phyloP scores from a whole-genome alignment of 225 moss, liverwort and hornwort species.

The Asterella californica region DNA sequence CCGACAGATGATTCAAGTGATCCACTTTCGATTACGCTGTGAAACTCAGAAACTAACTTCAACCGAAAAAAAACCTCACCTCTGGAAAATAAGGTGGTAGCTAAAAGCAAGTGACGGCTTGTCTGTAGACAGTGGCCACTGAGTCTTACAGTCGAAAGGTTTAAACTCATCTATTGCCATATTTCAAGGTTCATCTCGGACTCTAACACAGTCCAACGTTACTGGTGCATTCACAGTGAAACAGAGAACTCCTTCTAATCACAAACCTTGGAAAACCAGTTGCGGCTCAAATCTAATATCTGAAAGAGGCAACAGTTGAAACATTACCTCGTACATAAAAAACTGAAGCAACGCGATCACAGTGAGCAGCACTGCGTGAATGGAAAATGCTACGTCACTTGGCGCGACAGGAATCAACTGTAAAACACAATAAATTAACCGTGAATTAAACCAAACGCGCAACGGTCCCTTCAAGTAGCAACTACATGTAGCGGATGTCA shows the following conservation, averaged over 20 bases:
- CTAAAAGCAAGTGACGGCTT: not conserved
- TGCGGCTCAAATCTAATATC: not conserved
- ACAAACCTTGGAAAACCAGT: too few species aligned
- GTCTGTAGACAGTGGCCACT: not conserved
- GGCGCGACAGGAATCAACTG: constrained; percentile 90
- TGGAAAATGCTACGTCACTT: constrained; percentile 94
- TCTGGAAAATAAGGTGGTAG: not conserved
- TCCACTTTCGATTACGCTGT: not conserved
- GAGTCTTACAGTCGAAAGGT: too few species aligned
- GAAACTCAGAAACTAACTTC: not conserved
- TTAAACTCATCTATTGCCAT: too few species aligned
- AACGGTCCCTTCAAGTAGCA: too few species aligned
- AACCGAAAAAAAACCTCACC: not conserved
- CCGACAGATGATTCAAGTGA: not conserved
- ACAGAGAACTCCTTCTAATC: too few species aligned
- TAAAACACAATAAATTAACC: not conserved
- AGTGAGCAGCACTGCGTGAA: constrained; percentile 82
- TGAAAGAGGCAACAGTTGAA: not conserved
- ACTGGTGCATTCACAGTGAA: too few species aligned
- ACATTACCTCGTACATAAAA: constrained; percentile 60
- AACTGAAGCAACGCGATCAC: constrained; percentile 52
- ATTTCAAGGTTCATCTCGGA: not conserved
- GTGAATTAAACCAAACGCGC: not conserved
- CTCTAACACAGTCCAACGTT: not conserved
- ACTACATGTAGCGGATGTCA: too few species aligned